These are phyloP conservation scores for Hymenoscyphus linearis DNA, from an alignment of 2,329 filamentous ascomycete species.

Conservation along the genomic window DNA sequence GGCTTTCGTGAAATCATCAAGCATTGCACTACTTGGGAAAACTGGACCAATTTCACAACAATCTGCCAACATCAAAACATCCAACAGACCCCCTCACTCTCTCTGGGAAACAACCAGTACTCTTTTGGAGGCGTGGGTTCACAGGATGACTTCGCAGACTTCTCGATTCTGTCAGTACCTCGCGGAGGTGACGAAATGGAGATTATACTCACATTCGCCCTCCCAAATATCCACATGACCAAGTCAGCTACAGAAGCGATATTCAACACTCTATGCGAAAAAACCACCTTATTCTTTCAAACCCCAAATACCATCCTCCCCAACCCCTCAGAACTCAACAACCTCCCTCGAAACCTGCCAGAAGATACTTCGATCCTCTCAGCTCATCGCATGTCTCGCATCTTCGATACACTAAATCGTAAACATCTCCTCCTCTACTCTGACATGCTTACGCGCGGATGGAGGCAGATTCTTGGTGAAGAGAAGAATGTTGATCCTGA, in stretches of 20 bases:
- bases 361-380: neutral
- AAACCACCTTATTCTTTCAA: slow-evolving; percentile 2
- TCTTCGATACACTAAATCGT: neutral
- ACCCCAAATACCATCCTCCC: slow-evolving; percentile 2
- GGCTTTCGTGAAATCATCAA: slow-evolving; percentile 16
- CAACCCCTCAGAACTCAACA: neutral
- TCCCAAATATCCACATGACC: slow-evolving; percentile 5
- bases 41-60: slow-evolving; percentile 15
- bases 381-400: neutral
- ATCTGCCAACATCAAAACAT: slow-evolving; percentile 19
- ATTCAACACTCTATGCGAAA: slow-evolving; percentile 8
- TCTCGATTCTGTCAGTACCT: slow-evolving; percentile 11
- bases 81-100: neutral
- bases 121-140: slow-evolving; percentile 8
- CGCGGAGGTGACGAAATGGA: slow-evolving; percentile 11
- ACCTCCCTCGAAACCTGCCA: neutral
- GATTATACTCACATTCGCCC: slow-evolving; percentile 11
- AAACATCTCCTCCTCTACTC: slow-evolving; percentile 3
- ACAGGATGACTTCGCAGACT: slow-evolving; percentile 14
- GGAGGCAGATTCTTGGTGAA: slow-evolving; percentile 6
- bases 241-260: slow-evolving; percentile 3
- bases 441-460: slow-evolving; percentile 3
- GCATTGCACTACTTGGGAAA: slow-evolving; percentile 16
- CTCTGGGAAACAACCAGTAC: slow-evolving; percentile 10
- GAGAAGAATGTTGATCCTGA: slow-evolving; percentile 2